Evolutionary conservation across 148 eudicot species (phyloP), one percentile per base, ranked within the genome.

Genomic region (Simmondsia chinensis): DNA sequence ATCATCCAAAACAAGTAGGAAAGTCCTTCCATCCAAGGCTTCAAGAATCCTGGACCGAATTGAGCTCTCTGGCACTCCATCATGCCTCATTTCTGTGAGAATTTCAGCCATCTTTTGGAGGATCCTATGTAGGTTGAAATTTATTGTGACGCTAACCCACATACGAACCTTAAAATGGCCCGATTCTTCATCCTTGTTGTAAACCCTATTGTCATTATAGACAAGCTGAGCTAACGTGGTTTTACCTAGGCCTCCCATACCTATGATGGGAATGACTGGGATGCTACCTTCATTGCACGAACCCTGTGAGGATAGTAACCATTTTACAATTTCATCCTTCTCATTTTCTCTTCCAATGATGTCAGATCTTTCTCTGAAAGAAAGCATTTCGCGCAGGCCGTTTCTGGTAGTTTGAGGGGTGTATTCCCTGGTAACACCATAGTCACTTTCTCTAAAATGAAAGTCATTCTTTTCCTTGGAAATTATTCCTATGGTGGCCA

Each of bases 231-330:
- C 58, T 13, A 57, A 60, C 25, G 64, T 65, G 10, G 64, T 65
- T 47, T 65, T 65, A 16, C 70, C 70, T 22, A 65, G 22, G n/a
- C 64, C 70, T 28, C 64, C 64, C 70, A 57, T 58, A 6, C 70
- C 70, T n/a, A 52, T 27, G 31, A 65, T 46, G 22, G 64, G 49
- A n/a, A 51, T 6, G 0, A 57, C 63, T 43, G 64, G 33, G 20
- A 64, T 12, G 13, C 11, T 9, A 1, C 31, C 38, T 17, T 23
- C 29, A n/a, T 14, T 21, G 17, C n/a, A n/a, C n/a, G n/a, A n/a
- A n/a, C n/a, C n/a, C n/a, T n/a, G n/a, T n/a, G n/a, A n/a, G n/a
- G n/a, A n/a, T n/a, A n/a, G n/a, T n/a, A 64, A 56, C 46, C 42
- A 18, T 6, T 18, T 11, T 1, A 56, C 32, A 8, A 64, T 18